These are phyloP conservation scores for Acer negundo DNA, from an alignment of 345 rosid species.

Conservation along the genomic window DNA sequence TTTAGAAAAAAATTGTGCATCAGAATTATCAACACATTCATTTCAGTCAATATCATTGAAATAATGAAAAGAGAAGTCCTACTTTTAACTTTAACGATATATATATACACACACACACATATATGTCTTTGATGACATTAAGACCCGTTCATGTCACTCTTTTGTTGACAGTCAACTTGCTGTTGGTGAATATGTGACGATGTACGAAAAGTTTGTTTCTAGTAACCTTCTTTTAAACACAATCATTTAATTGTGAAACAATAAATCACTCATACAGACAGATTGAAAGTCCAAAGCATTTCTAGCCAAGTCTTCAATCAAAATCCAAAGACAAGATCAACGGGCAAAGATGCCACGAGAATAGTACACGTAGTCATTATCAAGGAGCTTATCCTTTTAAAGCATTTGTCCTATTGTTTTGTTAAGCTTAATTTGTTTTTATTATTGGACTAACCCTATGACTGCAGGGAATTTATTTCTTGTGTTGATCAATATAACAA, in stretches of 20 bases:
- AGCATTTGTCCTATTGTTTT: background rate
- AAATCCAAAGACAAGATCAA: background rate
- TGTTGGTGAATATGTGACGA: background rate
- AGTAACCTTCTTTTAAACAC: background rate
- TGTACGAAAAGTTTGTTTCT: background rate
- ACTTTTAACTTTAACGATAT: background rate
- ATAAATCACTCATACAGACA: background rate
- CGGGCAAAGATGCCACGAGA: background rate
- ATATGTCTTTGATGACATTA: background rate
- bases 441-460: background rate
- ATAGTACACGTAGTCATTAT: background rate
- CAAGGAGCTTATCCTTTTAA: background rate
- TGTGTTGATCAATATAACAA: background rate
- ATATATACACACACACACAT: too few relatives aligned
- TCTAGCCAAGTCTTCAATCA: background rate
- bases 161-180: background rate
- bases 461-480: background rate
- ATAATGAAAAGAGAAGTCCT: background rate
- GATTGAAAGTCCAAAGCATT: constrained; percentile 3
- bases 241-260: background rate
- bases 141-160: background rate
- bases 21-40: background rate
- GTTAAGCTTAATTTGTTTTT: constrained; percentile 1
- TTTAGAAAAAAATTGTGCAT: background rate
- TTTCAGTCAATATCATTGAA: background rate